Evolutionary conservation across 495 filamentous ascomycete genomes (phyloP), one percentile per base, ranked within the genome.

Genomic region (Neurospora hispaniola): DNA sequence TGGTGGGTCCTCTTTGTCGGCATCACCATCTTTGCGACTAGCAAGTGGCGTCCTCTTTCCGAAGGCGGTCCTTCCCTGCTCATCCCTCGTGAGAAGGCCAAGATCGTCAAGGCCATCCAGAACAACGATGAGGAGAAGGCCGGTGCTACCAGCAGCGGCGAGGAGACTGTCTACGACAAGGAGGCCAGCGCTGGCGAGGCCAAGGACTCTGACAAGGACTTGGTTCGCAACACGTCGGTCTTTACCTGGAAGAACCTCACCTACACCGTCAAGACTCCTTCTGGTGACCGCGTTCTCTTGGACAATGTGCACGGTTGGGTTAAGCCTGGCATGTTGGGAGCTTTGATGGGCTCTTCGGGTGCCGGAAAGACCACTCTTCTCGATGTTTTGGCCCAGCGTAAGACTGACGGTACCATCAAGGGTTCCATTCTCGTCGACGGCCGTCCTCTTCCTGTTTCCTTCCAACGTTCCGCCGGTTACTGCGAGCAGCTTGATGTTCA

Each of bases 401-500:
- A 93, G 78, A 89, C 85, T 42, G 87, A 86, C 74, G 93, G 93
- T 41, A 86, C 91, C 6, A 84, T 94, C 40, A 81, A 80, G 7
- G 93, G 93, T 4, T 86, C 90, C 23, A 91, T 94, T 85, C 83
- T 93, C 39, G 90, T 96, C 20, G 91, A 96, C 76, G 94, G 94
- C 14, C 86, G 87, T 38, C 84, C 87, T 3, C 85, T 94, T 0
- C 90, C 88, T 1, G 78, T 85, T 4, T 89, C 90, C n/a, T 97
- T 96, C 81, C 91, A 94, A 78, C 86, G 93, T n/a, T 87, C 86
- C 4, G 94, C 92, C 43, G 94, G 94, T 39, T 96, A 93, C 83
- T 93, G 91, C 76, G 89, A 96, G 78, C 94, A 97, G 79, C 91
- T 91, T 80, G 94, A 97, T 83, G 77, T 96, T 14, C 93, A 96